Evolutionary conservation across 2,329 filamentous ascomycete genomes (phyloP).

Genomic region (Colletotrichum gloeosporioides): DNA sequence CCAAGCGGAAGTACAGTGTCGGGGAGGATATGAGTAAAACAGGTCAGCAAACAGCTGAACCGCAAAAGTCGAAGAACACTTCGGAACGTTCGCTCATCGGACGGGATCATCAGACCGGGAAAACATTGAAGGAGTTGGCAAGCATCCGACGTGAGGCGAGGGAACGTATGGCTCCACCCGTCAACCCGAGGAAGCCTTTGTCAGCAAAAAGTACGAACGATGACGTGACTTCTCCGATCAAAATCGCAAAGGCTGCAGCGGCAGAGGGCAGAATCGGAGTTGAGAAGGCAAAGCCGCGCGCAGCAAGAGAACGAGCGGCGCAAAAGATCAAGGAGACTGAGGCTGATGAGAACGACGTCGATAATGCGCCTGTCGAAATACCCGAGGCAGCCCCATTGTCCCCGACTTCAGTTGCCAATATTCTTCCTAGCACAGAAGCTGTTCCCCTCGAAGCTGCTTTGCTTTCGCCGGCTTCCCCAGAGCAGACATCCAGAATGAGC

Average conservation of each 20-base stretch:
- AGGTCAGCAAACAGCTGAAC: conserved; percentile 24
- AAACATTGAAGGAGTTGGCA: conserved; percentile 53
- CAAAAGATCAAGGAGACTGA: conserved; percentile 34
- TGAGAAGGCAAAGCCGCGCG: conserved; percentile 35
- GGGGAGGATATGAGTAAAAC: conserved; percentile 54
- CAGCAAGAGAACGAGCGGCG: conserved; percentile 24
- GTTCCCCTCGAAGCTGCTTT: conserved; percentile 45
- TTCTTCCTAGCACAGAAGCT: conserved; percentile 27
- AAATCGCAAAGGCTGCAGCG: conserved; percentile 40
- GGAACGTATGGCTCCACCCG: conserved; percentile 32
- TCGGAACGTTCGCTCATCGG: conserved; percentile 25
- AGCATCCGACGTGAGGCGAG: conserved; percentile 45
- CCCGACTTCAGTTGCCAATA: conserved; percentile 3
- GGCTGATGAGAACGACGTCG: not conserved
- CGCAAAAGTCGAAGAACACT: conserved; percentile 31
- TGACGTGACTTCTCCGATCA: conserved; percentile 63
- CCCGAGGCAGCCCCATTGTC: not conserved
- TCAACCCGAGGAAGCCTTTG: conserved; percentile 51
- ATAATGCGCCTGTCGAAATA: not conserved
- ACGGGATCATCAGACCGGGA: conserved; percentile 38
- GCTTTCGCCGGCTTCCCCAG: conserved; percentile 55
- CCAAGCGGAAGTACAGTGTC: conserved; percentile 64
- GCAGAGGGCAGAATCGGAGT: conserved; percentile 16
- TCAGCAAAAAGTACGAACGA: conserved; percentile 66
- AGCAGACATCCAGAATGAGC: conserved; percentile 40